Percentiles rank a stretch among this genome's conserved stretches.
These are phyloP conservation scores for Peronospora farinosa DNA, from an alignment of 352 stramenopile genomes.

Conservation along the genomic window DNA sequence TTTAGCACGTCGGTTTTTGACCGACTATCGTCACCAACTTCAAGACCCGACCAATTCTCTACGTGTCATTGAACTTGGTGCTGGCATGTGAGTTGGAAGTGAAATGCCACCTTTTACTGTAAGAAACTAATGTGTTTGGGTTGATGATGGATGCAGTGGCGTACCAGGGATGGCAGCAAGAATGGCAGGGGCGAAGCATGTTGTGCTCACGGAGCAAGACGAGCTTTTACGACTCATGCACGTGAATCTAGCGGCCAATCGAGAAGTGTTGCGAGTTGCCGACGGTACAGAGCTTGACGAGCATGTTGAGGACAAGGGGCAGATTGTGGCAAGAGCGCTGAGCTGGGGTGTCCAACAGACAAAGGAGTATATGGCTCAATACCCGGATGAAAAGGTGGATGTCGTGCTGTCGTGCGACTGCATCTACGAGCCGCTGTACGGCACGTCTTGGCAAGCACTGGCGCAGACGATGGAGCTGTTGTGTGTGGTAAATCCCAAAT, in stretches of 20 bases:
- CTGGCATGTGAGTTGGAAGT: conserved; percentile 56
- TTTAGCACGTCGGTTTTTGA: conserved; percentile 49
- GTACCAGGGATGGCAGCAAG: conserved; percentile 89
- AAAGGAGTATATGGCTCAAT: conserved; percentile 45
- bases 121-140: not conserved
- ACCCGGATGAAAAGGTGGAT: conserved; percentile 65
- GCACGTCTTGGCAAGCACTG: conserved; percentile 82
- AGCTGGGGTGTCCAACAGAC: conserved; percentile 83
- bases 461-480: conserved; percentile 85
- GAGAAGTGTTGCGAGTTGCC: conserved; percentile 27
- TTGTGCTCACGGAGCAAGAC: conserved; percentile 89
- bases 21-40: conserved; percentile 39
- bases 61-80: conserved; percentile 77
- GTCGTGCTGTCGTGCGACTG: conserved; percentile 92
- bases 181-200: conserved; percentile 69
- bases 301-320: conserved; percentile 18
- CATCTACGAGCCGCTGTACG: conserved; percentile 93
- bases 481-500: conserved; percentile 44
- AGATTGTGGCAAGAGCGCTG: conserved; percentile 49
- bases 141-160: conserved; percentile 38
- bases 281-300: conserved; percentile 11
- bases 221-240: conserved; percentile 84
- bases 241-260: conserved; percentile 59
- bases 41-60: conserved; percentile 18
- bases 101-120: not conserved